Percentiles rank a stretch among this genome's conserved stretches.
Evolutionary conservation across 2,329 filamentous ascomycete species (phyloP).

Genomic region (Bipolaris zeicola): DNA sequence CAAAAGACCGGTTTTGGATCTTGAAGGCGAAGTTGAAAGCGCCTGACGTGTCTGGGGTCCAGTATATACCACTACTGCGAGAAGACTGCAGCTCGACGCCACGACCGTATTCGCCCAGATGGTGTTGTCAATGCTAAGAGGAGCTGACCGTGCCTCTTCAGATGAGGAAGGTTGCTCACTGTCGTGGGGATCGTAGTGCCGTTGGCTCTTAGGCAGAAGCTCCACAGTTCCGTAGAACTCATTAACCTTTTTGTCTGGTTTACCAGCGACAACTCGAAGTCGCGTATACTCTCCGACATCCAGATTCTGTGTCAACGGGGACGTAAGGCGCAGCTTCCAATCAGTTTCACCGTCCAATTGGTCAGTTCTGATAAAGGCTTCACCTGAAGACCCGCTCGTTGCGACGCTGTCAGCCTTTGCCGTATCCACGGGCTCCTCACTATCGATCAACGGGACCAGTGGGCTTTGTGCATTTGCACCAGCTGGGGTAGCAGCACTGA

Average conservation of each 20-base stretch:
- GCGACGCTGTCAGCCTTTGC: conserved; percentile 23
- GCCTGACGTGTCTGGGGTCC: conserved; percentile 93
- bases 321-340: conserved; percentile 93
- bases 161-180: conserved; percentile 26
- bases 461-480: conserved; percentile 5
- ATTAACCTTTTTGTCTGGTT: conserved; percentile 92
- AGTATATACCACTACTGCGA: conserved; percentile 92
- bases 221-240: conserved; percentile 92
- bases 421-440: conserved; percentile 19
- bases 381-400: conserved; percentile 62
- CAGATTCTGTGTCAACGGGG: conserved; percentile 81
- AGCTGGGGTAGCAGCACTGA: conserved; percentile 11
- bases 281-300: conserved; percentile 70
- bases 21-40: conserved; percentile 86
- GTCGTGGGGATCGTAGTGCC: conserved; percentile 54
- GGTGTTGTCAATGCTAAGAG: conserved; percentile 93
- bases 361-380: conserved; percentile 96
- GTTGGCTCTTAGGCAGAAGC: conserved; percentile 62
- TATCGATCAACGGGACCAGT: conserved; percentile 29
- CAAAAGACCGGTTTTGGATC: conserved; percentile 90
- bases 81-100: conserved; percentile 85
- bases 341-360: conserved; percentile 98
- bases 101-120: conserved; percentile 99
- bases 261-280: conserved; percentile 76
- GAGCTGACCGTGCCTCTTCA: conserved; percentile 61